Base-by-base conservation (phyloP, 2,329 filamentous ascomycete species). In the Thermoascus crustaceus region DNA sequence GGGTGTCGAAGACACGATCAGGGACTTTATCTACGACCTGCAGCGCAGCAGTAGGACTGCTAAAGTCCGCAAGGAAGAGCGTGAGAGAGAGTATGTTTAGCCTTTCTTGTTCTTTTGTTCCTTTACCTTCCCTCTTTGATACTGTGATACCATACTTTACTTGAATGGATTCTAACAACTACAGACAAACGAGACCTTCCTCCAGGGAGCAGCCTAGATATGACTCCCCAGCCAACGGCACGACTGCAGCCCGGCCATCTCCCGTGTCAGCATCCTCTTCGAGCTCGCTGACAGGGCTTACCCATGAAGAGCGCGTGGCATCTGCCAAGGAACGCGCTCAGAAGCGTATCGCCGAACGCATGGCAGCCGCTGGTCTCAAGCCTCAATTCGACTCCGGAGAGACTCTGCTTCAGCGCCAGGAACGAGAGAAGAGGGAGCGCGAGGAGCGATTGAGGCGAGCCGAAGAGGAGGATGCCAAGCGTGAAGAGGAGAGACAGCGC, bases 311-410 rank as follows among this genome's bases (percentile, higher is more conserved):
- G 53, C 78, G 91, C 37, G 87, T 93, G 22, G 87, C 89, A 4
- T 94, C 93, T 53, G 95, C 96, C 55, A 94, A 93, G 58, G 88
- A 95, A 59, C 89, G 95, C 58, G 93, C 91, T 6, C 88, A 96
- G 59, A 85, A 89, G 56, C 85, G 89, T 40, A 96, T 98, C 82
- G 89, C 91, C 22, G 91, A 96, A 61, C 81, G 91, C 41, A 76
- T 98, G 52, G 91, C 91, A 41, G 89, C 89, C 30, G 75, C 96
- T 42, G 91, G 91, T 22, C 82, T 98, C 55, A 94, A 86, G 59
- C 79, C 86, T 19, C 82, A 85, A 4, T 71, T 72, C 11, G 93
- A 93, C 55, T 66, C 80, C 24, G 80, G 82, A 3, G 91, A 98
- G 64, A 84, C 79, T 19, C 68, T 87, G 21, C 76, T 82, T 38